Percentiles rank a stretch among this genome's conserved stretches.
Evolutionary conservation across 306 rosid species (phyloP).

Genomic region (Vigna hirtella): DNA sequence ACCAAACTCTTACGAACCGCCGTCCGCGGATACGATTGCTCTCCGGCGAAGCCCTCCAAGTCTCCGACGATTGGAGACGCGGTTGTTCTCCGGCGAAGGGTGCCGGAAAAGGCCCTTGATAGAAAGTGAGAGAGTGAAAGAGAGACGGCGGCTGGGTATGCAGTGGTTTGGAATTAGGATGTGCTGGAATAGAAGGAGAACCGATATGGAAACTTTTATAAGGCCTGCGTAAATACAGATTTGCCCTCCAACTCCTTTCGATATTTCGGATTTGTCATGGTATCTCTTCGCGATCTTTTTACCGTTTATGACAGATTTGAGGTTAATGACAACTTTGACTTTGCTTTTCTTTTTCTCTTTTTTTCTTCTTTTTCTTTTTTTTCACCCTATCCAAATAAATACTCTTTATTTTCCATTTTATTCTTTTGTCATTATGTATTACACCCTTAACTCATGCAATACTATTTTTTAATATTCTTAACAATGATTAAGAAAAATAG

Average conservation of each 20-base stretch:
- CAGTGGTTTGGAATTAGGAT: slow-evolving; percentile 48
- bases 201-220: slow-evolving; percentile 60
- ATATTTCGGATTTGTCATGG: slow-evolving; percentile 53
- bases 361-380: neutral
- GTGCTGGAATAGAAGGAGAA: slow-evolving; percentile 61
- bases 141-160: slow-evolving; percentile 51
- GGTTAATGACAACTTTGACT: slow-evolving; percentile 63
- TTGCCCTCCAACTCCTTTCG: slow-evolving; percentile 15
- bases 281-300: slow-evolving; percentile 54
- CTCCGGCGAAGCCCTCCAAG: neutral
- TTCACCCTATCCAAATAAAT: neutral
- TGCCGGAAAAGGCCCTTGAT: slow-evolving; percentile 50
- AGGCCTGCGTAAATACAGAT: slow-evolving; percentile 34
- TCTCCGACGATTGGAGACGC: slow-evolving; percentile 19
- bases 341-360: slow-evolving; percentile 11
- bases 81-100: slow-evolving; percentile 41
- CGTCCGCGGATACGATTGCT: neutral
- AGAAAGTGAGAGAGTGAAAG: slow-evolving; percentile 12
- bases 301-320: slow-evolving; percentile 62
- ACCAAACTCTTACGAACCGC: neutral
- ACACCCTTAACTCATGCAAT: too few relatives aligned
- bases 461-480: too few relatives aligned
- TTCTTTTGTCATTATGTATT: too few relatives aligned
- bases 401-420: neutral
- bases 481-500: too few relatives aligned